Evolutionary conservation across 1,284 basidiomycete species (phyloP).

Genomic region (Sanghuangporus baumii): DNA sequence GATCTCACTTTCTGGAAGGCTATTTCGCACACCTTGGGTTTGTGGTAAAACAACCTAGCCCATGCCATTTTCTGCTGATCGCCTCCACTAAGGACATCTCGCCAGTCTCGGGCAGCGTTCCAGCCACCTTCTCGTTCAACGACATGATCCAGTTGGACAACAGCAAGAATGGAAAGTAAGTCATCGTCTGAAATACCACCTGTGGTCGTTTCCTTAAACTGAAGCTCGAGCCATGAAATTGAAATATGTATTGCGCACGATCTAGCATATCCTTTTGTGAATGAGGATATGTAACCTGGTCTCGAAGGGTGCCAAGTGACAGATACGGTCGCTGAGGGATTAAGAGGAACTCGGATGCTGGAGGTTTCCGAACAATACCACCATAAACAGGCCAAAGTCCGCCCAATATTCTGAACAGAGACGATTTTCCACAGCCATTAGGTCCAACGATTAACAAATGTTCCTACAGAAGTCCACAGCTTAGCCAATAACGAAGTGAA

Average conservation of each 20-base stretch:
- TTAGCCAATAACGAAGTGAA: background rate
- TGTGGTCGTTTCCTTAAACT: constrained; percentile 25
- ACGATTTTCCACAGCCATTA: constrained; percentile 89
- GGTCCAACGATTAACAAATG: constrained; percentile 90
- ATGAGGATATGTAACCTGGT: constrained; percentile 90
- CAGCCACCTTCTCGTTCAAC: constrained; percentile 97
- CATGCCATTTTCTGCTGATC: constrained; percentile 93
- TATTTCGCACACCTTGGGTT: constrained; percentile 63
- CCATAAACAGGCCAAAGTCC: constrained; percentile 97
- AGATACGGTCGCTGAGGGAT: constrained; percentile 97
- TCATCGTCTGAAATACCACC: constrained; percentile 75
- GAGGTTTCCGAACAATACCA: constrained; percentile 90
- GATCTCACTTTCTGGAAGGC: background rate
- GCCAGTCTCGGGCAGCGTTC: constrained; percentile 87
- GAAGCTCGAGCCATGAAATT: background rate
- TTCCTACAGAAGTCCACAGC: constrained; percentile 46
- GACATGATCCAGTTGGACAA: constrained; percentile 84
- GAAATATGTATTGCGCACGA: constrained; percentile 39
- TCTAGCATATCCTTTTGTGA: constrained; percentile 69
- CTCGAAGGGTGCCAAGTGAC: constrained; percentile 87
- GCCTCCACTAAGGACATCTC: constrained; percentile 85
- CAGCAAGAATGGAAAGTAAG: constrained; percentile 65
- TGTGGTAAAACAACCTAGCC: constrained; percentile 95
- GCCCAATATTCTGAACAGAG: constrained; percentile 90
- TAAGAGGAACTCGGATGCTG: constrained; percentile 85